Evolutionary conservation across 176 grass and related monocot species (phyloP).

Genomic region (Poa annua): DNA sequence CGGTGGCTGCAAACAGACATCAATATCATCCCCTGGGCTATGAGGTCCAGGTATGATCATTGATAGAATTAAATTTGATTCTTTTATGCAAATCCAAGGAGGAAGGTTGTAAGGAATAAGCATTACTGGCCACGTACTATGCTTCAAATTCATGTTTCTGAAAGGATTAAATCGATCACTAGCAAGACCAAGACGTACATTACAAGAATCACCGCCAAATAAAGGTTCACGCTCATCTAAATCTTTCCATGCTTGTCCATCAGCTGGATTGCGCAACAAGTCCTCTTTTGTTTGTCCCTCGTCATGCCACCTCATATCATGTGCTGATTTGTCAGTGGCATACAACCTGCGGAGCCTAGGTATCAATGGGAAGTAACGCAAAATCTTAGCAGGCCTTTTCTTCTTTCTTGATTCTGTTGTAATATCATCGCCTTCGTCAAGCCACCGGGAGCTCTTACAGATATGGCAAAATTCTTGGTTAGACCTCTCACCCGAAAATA

Average conservation of each 20-base stretch:
- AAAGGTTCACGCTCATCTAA: background rate
- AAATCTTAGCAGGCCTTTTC: too few relatives aligned
- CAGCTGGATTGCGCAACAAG: background rate
- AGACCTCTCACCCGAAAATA: background rate
- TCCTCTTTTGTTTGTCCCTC: conserved; percentile 24
- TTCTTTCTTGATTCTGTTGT: too few relatives aligned
- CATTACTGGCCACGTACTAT: conserved; percentile 24
- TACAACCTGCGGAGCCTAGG: conserved; percentile 38
- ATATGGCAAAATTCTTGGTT: too few relatives aligned
- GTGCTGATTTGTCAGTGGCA: conserved; percentile 23
- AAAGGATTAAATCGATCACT: conserved; percentile 38
- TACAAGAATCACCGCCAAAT: background rate
- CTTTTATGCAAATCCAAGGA: conserved; percentile 25
- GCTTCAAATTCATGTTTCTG: conserved; percentile 16
- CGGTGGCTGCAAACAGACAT: background rate
- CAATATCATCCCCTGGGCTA: conserved; percentile 5
- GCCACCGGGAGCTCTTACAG: too few relatives aligned
- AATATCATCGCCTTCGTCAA: too few relatives aligned
- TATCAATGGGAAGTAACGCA: conserved; percentile 50
- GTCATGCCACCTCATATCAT: conserved; percentile 37
- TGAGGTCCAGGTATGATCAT: conserved; percentile 5
- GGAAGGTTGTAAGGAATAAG: conserved; percentile 37
- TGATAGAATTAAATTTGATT: background rate
- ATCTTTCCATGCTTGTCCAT: conserved; percentile 10
- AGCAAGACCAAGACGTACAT: conserved; percentile 7